These are phyloP conservation scores for Leptomonas seymouri DNA, from an alignment of 208 protist species.

Conservation along the genomic window DNA sequence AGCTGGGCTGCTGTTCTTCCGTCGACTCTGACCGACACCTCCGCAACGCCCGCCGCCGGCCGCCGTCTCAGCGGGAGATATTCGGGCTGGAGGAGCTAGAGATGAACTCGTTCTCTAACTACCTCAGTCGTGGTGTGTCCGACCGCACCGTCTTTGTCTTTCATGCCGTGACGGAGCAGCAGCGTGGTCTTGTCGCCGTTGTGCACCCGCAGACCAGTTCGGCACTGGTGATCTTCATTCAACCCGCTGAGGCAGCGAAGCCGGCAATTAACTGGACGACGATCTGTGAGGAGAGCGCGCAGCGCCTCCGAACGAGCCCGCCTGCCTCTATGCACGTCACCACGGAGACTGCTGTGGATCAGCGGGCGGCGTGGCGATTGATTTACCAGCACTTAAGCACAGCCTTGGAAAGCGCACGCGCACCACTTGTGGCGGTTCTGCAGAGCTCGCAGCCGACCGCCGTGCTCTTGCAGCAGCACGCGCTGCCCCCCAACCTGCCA, in stretches of 20 bases:
- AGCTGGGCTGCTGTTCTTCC: constrained; percentile 65
- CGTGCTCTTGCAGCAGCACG: constrained; percentile 72
- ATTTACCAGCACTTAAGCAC: constrained; percentile 58
- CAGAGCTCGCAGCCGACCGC: constrained; percentile 64
- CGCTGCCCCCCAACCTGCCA: constrained; percentile 52
- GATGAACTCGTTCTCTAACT: constrained; percentile 39
- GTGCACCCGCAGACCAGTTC: constrained; percentile 58
- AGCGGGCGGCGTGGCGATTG: constrained; percentile 66
- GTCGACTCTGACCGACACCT: constrained; percentile 66
- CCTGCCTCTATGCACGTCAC: constrained; percentile 37
- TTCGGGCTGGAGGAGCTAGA: constrained; percentile 79
- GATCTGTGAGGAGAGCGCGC: constrained; percentile 64
- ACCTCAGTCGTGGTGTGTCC: constrained; percentile 40
- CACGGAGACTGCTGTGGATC: constrained; percentile 53
- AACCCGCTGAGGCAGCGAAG: constrained; percentile 71
- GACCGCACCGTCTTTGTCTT: constrained; percentile 80
- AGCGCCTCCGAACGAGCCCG: constrained; percentile 35
- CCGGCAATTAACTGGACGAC: constrained; percentile 66
- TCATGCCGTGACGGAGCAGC: constrained; percentile 60
- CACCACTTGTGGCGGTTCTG: constrained; percentile 75
- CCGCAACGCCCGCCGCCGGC: constrained; percentile 39
- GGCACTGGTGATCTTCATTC: constrained; percentile 74
- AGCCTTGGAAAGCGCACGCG: constrained; percentile 35
- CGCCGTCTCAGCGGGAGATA: constrained; percentile 55
- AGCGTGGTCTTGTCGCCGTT: constrained; percentile 71